Conservation (phyloP, 2,329 filamentous ascomycete genomes). For the Claviceps arundinis region DNA sequence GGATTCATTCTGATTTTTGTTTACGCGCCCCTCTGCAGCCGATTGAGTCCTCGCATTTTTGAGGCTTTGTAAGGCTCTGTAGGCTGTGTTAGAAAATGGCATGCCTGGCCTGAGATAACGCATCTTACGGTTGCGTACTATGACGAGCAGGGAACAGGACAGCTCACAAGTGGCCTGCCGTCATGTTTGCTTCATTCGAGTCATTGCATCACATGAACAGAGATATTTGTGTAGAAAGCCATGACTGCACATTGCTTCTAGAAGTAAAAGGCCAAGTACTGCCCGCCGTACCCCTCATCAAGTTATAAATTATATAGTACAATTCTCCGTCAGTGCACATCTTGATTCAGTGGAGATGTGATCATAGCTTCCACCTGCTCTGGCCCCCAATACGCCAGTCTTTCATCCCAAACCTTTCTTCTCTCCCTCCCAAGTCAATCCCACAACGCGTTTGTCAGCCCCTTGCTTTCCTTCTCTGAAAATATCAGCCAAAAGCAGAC, state of each 20-base stretch:
- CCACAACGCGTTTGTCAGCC: neutral
- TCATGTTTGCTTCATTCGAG: neutral
- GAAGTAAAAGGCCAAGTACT: neutral
- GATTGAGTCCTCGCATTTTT: no score
- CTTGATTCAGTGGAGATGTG: slow-evolving; percentile 3
- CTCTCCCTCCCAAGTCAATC: no score
- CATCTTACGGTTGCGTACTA: neutral
- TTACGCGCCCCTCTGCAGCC: no score
- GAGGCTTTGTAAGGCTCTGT: no score
- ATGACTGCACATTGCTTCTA: neutral
- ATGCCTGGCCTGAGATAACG: neutral
- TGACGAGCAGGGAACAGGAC: neutral
- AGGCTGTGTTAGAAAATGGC: no score
- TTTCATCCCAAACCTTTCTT: neutral
- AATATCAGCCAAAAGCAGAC: neutral
- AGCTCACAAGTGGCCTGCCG: neutral
- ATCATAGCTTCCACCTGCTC: neutral
- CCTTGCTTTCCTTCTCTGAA: neutral
- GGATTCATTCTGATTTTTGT: no score
- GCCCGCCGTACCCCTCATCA: neutral
- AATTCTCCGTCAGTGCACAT: neutral
- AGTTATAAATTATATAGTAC: slow-evolving; percentile 3
- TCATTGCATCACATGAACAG: neutral
- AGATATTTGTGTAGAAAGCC: neutral
- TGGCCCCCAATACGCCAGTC: neutral